These are phyloP conservation scores for Calonectria crousiana DNA, from an alignment of 2,329 filamentous ascomycete species.

Conservation along the genomic window DNA sequence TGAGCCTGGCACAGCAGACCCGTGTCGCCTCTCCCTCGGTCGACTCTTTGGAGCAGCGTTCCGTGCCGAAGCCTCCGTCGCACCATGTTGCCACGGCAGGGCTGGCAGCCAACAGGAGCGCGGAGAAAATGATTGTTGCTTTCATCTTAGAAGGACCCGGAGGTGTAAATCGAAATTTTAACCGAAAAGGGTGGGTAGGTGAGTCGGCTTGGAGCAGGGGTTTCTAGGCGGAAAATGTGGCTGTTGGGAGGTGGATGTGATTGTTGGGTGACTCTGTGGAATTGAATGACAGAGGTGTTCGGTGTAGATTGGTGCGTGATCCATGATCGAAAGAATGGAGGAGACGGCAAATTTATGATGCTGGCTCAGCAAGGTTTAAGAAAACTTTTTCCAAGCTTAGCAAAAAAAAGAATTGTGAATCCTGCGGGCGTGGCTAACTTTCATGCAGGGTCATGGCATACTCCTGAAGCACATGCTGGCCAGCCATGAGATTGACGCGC, in stretches of 20 bases:
- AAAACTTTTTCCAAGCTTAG: neutral
- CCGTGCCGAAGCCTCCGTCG: neutral
- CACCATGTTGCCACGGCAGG: neutral
- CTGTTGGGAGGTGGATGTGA: neutral
- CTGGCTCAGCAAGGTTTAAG: neutral
- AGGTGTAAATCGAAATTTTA: neutral
- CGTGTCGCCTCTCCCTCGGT: neutral
- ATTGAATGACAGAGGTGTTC: neutral
- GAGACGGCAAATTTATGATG: neutral
- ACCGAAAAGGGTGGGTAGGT: neutral
- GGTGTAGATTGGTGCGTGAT: neutral
- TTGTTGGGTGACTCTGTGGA: neutral
- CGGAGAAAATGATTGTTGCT: neutral
- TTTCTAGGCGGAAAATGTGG: neutral
- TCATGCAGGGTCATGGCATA: neutral
- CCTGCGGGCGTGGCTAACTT: neutral
- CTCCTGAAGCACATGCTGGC: neutral
- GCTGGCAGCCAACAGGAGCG: neutral
- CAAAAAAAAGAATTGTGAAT: neutral
- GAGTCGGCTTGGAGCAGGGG: neutral
- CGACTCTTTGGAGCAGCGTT: neutral
- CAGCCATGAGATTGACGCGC: neutral
- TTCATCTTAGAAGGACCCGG: neutral
- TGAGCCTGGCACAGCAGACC: neutral
- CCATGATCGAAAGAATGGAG: neutral